Conservation (phyloP, 495 filamentous ascomycete genomes). For the Daldinia bambusicola region DNA sequence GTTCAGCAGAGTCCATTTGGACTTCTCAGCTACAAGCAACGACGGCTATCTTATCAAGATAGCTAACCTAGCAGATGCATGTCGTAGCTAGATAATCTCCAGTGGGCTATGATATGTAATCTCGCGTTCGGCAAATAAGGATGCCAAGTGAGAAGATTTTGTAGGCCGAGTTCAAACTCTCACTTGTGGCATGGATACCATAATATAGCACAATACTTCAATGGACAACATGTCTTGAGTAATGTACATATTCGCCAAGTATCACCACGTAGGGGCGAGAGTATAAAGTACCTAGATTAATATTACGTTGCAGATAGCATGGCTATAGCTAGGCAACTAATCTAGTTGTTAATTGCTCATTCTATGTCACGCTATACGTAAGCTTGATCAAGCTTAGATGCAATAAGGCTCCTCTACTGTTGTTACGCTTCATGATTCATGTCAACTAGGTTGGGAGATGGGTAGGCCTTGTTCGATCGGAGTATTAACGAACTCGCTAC, state of each 20-base stretch:
- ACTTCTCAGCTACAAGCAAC: conserved; percentile 26
- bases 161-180: background rate
- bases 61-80: conserved; percentile 1
- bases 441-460: conserved; percentile 15
- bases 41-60: conserved; percentile 5
- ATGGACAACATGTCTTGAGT: background rate
- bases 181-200: conserved; percentile 13
- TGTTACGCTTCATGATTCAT: conserved; percentile 24
- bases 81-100: conserved; percentile 3
- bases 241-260: background rate
- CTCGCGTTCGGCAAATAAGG: conserved; percentile 19
- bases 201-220: background rate
- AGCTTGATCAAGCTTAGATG: background rate
- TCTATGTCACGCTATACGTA: background rate
- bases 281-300: background rate
- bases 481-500: conserved; percentile 42
- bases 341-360: background rate
- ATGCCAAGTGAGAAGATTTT: conserved; percentile 5
- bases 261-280: background rate
- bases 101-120: conserved; percentile 5
- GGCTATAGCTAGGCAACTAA: background rate
- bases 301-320: conserved; percentile 3
- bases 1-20: conserved; percentile 16
- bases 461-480: conserved; percentile 31
- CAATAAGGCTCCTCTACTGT: conserved; percentile 24